Evolutionary conservation across 1,284 basidiomycete genomes (phyloP), one percentile per base, ranked within the genome.

Genomic region (Microbotryomycetes sp.): DNA sequence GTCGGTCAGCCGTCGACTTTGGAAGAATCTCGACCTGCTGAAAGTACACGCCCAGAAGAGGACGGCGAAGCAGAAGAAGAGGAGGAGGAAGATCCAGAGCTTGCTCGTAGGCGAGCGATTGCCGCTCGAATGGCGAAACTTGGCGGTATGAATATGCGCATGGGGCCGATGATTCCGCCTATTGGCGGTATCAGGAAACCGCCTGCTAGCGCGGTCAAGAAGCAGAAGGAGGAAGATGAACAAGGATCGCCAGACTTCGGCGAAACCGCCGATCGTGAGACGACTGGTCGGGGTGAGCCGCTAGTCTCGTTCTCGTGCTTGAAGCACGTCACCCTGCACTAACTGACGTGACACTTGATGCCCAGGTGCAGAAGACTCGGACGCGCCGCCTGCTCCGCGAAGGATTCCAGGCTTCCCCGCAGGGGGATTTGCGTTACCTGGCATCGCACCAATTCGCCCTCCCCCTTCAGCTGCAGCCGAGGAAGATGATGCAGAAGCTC

Each of bases 61-160:
- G 45, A 16, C 16, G 18, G 5, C 16, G 41, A 5, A 62, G 18
- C 63, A 57, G 16, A 58, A 59, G 18, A 62, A 65, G 67, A 51
- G 15, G 70, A 71, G 52, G 81, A 82, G 4, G 85, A 86, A 71
- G 87, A 89, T 56, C 86, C 89, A 66, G 90, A 90, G 73, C 80
- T 85, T 55, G 83, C 85, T 69, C 83, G 87, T 54, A 83, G 87
- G 48, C 85, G 86, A 9, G 85, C 85, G 18, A 85, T 91, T 71
- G 91, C 89, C 29, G 89, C 87, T 29, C 82, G 89, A 59, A 91
- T 93, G 89, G 91, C 88, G 59, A 85, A 86, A 68, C 81, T 91
- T 13, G 91, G 89, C 29, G 91, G 89, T 41, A 84, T 89, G 48
- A 82, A 87, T 65, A 81, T 93, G 45, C 90, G 91, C 3, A 86